Conservation (phyloP, 306 rosid species). For the Vigna unguiculata region DNA sequence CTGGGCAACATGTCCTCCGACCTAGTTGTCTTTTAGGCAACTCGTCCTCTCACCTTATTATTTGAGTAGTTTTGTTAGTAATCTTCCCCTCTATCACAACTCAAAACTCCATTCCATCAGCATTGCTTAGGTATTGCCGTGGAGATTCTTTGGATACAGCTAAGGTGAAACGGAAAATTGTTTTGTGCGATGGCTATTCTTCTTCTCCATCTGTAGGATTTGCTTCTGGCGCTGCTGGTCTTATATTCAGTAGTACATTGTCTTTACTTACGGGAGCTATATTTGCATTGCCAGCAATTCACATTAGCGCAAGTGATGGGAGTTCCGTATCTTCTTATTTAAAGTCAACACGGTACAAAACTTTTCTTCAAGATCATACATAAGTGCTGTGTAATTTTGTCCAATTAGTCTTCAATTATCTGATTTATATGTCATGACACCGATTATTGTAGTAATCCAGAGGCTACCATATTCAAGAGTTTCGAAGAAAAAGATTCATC, state of each 20-base stretch:
- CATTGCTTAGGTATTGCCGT: neutral
- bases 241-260: neutral
- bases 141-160: constrained; percentile 14
- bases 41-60: too few relatives aligned
- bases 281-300: constrained; percentile 45
- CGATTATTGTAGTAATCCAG: constrained; percentile 38
- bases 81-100: too few relatives aligned
- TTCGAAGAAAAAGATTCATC: constrained; percentile 26
- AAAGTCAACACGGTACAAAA: neutral
- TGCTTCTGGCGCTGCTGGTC: constrained; percentile 34
- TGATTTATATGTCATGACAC: neutral
- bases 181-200: constrained; percentile 31
- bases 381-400: too few relatives aligned
- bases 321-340: constrained; percentile 33
- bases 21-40: too few relatives aligned
- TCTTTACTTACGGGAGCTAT: neutral
- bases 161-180: constrained; percentile 48
- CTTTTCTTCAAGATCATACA: neutral
- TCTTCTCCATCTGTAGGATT: fast-evolving
- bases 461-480: constrained; percentile 47
- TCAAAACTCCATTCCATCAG: neutral
- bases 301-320: constrained; percentile 1
- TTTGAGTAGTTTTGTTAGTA: neutral
- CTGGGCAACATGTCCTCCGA: too few relatives aligned
- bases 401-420: neutral